These are phyloP conservation scores for Boeremia lycopersici DNA, from an alignment of 2,329 filamentous ascomycete genomes.

Conservation along the genomic window DNA sequence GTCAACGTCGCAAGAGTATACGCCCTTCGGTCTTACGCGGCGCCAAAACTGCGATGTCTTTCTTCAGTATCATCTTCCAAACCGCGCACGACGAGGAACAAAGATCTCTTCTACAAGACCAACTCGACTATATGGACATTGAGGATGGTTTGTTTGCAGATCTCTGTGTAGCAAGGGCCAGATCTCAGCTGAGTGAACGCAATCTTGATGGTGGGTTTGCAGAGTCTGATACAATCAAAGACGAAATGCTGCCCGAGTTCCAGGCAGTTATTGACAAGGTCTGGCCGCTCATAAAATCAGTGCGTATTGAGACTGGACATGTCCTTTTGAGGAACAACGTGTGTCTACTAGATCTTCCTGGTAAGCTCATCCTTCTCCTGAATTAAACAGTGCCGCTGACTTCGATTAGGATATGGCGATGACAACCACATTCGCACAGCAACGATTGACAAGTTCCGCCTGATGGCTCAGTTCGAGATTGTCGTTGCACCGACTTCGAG, in stretches of 20 bases:
- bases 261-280: neutral
- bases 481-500: conserved; percentile 14
- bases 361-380: neutral
- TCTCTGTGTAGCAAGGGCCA: neutral
- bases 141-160: neutral
- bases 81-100: neutral
- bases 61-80: conserved; percentile 21
- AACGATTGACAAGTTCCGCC: conserved; percentile 14
- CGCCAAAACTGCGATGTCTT: conserved; percentile 13
- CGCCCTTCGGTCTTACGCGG: neutral
- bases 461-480: conserved; percentile 20
- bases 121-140: conserved; percentile 6
- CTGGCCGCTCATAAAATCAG: conserved; percentile 19
- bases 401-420: conserved; percentile 19
- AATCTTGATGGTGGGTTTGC: neutral
- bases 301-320: conserved; percentile 18
- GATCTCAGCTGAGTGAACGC: neutral
- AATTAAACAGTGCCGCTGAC: neutral
- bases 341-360: conserved; percentile 20
- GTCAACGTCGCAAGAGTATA: neutral
- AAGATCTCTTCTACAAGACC: neutral
- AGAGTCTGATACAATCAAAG: neutral
- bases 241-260: neutral
- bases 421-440: conserved; percentile 20
- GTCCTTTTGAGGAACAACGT: conserved; percentile 12